Evolutionary conservation across 2,329 filamentous ascomycete species (phyloP), one percentile per base, ranked within the genome.

Genomic region (Cercospora sp.): DNA sequence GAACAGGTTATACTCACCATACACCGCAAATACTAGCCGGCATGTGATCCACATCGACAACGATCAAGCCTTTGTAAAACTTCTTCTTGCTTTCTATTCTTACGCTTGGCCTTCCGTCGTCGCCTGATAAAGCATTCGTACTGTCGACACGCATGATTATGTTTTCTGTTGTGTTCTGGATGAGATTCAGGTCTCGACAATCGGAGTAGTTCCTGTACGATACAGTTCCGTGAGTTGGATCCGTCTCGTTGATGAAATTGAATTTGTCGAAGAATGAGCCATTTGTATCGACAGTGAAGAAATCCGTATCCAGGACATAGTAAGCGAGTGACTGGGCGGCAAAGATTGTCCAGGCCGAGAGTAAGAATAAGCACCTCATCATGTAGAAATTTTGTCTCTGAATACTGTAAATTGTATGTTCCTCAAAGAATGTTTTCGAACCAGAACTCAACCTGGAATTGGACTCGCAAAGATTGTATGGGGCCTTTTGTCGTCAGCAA

Each of bases 161-260:
- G 10, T 73, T 72, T 10, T 53, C 66, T 20, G 66, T 67, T 18
- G 70, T 64, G 26, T 63, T 73, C 33, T 67, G 68, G 69, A 78
- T 74, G 45, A 77, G 67, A 8, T 68, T 66, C 20, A 65, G 67
- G 26, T 55, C 63, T 18, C 62, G 33, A 65, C 91, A 91, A 1
- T 84, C 85, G n/a, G 77, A 67, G 61, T 84, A 82, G 71, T 86
- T 81, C 64, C 89, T 84, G 74, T 93, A 95, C 68, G 87, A 80
- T 73, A 95, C 92, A 74, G 89, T 92, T 33, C 92, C 92, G 70
- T 89, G 74, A 2, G 92, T 95, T 0, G 92, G 92, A 75, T 95
- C 92, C 3, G 73, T 20, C 16, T 67, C 80, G 7, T 82, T 84
- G 71, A 79, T 86, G 77, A 87, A 87, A 31, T 77, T 73, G 74